Evolutionary conservation across 2,329 filamentous ascomycete species (phyloP).

Genomic region (Beauveria asiatica): DNA sequence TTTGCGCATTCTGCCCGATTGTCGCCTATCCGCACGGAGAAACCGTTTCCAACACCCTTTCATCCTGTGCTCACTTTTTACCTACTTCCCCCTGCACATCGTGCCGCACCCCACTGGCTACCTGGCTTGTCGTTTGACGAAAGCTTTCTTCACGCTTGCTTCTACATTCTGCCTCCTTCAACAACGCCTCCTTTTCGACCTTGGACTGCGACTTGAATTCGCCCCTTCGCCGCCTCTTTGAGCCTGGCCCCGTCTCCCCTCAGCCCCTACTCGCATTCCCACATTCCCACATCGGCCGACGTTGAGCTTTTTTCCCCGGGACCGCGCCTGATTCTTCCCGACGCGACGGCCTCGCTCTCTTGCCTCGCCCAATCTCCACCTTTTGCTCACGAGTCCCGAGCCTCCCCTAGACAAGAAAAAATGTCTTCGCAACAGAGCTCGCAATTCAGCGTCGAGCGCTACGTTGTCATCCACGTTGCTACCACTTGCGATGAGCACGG

Average conservation of each 20-base stretch:
- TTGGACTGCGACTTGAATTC: not conserved
- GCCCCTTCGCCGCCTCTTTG: not conserved
- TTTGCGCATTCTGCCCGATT: constrained; percentile 16
- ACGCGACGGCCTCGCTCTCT: constrained; percentile 6
- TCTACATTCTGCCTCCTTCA: not conserved
- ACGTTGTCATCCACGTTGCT: constrained; percentile 95
- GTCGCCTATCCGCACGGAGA: not conserved
- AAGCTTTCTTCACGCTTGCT: constrained; percentile 8
- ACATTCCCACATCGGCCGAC: constrained; percentile 11
- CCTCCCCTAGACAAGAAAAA: constrained; percentile 17
- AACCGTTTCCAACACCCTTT: not conserved
- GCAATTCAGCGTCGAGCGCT: constrained; percentile 78
- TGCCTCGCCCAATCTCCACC: constrained; percentile 14
- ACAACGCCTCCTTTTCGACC: not conserved
- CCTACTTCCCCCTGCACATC: constrained; percentile 3
- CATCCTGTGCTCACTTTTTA: constrained; percentile 15
- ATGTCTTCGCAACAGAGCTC: constrained; percentile 36
- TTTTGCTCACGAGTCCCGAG: constrained; percentile 15
- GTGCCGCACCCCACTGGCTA: not conserved
- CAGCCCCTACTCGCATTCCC: not conserved
- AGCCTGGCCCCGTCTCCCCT: not conserved
- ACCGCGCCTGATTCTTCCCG: constrained; percentile 3
- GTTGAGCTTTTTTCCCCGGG: constrained; percentile 13
- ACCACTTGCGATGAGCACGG: constrained; percentile 99
- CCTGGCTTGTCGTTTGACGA: constrained; percentile 1